A percentile compares a stretch with the other conserved stretches of the same genome.
These are phyloP conservation scores for Plantago coronopus DNA, from an alignment of 305 asterid species.

Conservation along the genomic window DNA sequence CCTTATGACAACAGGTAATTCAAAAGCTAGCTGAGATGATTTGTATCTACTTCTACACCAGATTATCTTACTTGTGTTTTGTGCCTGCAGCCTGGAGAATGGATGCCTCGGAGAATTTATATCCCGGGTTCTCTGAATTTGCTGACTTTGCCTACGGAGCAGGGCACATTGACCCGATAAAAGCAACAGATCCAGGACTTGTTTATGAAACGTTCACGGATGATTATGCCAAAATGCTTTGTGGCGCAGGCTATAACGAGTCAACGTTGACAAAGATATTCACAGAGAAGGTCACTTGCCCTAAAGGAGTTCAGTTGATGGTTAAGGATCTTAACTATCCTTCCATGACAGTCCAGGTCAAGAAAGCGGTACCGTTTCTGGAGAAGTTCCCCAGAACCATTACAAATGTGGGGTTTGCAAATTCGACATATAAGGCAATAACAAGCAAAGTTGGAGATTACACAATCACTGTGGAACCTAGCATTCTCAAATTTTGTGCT, in stretches of 20 bases:
- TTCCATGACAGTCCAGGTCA: constrained; percentile 21
- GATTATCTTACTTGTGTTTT: not conserved
- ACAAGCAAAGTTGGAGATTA: constrained; percentile 20
- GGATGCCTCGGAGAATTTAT: constrained; percentile 18
- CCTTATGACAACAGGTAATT: constrained; percentile 38
- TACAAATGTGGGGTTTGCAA: constrained; percentile 26
- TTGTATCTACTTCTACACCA: not conserved
- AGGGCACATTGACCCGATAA: constrained; percentile 39
- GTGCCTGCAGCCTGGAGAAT: constrained; percentile 27
- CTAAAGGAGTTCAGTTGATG: not conserved
- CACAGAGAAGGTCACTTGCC: constrained; percentile 19
- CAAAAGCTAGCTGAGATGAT: too few species aligned
- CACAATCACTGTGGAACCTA: constrained; percentile 20
- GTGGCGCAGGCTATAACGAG: constrained; percentile 22
- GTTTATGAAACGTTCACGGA: constrained; percentile 31
- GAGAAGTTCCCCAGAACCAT: constrained; percentile 24
- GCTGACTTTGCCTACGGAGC: constrained; percentile 38
- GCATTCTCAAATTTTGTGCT: constrained; percentile 20
- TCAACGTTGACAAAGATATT: constrained; percentile 14
- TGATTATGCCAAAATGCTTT: constrained; percentile 26
- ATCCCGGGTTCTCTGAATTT: constrained; percentile 24
- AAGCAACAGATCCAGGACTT: constrained; percentile 37
- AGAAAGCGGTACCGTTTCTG: not conserved
- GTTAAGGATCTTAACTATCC: constrained; percentile 39
- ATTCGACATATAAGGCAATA: constrained; percentile 24